phyloP scores from a whole-genome alignment of 1,284 basidiomycete species.

The Rhodotorula sp. region DNA sequence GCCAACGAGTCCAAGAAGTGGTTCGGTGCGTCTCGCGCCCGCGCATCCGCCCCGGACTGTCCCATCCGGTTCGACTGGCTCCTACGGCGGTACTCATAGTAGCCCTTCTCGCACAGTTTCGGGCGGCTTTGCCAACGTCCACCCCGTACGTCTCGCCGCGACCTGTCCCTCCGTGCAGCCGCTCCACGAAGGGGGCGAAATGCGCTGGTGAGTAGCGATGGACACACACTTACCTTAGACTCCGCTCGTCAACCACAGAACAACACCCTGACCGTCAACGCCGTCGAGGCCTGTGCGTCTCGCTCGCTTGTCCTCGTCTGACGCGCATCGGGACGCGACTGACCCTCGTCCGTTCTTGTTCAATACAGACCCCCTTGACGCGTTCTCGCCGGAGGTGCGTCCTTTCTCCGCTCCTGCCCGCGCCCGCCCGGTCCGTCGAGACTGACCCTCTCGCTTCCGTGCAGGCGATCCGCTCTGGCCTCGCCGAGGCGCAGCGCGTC shows the following conservation, averaged over 20 bases:
- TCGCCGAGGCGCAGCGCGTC: constrained; percentile 85
- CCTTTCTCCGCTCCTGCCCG: background rate
- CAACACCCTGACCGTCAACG: constrained; percentile 95
- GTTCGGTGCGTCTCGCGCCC: constrained; percentile 70
- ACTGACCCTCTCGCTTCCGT: background rate
- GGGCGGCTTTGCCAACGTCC: constrained; percentile 95
- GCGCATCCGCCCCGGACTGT: too few species aligned
- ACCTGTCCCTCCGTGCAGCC: background rate
- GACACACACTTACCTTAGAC: too few species aligned
- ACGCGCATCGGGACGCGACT: background rate
- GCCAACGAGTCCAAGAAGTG: constrained; percentile 79
- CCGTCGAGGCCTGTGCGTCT: constrained; percentile 75
- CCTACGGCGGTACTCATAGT: too few species aligned
- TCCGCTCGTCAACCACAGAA: constrained; percentile 53
- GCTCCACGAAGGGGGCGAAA: too few species aligned
- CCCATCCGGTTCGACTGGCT: too few species aligned
- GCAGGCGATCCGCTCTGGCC: constrained; percentile 84
- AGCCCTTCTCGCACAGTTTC: constrained; percentile 65
- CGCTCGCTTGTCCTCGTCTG: background rate
- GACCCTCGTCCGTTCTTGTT: background rate
- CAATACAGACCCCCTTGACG: constrained; percentile 68
- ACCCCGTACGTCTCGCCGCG: constrained; percentile 59
- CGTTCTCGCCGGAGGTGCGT: constrained; percentile 81
- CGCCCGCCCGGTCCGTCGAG: too few species aligned
- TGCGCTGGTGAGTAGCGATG: background rate